These are phyloP conservation scores for Aquilaria yunnanensis DNA, from an alignment of 345 rosid genomes.

Conservation along the genomic window DNA sequence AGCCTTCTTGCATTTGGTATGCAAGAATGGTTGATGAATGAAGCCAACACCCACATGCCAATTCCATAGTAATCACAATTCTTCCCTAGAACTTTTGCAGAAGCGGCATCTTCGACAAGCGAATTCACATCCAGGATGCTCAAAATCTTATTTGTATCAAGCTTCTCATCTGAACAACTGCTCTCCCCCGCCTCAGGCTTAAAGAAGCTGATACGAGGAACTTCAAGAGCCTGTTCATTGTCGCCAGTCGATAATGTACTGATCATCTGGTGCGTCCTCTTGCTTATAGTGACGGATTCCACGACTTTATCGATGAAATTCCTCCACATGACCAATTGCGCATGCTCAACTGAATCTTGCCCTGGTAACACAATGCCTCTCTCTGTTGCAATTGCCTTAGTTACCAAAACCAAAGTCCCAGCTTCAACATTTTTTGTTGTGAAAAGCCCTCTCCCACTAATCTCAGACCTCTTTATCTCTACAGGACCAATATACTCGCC, in stretches of 20 bases:
- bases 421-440: constrained; percentile 59
- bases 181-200: constrained; percentile 39
- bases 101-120: constrained; percentile 69
- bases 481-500: constrained; percentile 64
- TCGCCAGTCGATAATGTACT: constrained; percentile 52
- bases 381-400: constrained; percentile 67
- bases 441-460: constrained; percentile 79
- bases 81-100: constrained; percentile 73
- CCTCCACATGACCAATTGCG: constrained; percentile 84
- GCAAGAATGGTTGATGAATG: constrained; percentile 87
- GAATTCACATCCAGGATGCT: constrained; percentile 83
- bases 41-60: constrained; percentile 70
- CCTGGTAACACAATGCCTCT: constrained; percentile 56
- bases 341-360: constrained; percentile 45
- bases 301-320: constrained; percentile 52
- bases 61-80: constrained; percentile 71
- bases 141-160: constrained; percentile 42
- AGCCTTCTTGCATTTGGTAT: constrained; percentile 62
- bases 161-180: constrained; percentile 14
- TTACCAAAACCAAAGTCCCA: constrained; percentile 54
- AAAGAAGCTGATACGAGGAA: constrained; percentile 53
- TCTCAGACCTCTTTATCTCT: constrained; percentile 50
- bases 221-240: constrained; percentile 42
- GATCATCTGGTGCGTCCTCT: constrained; percentile 34
- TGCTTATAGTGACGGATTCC: constrained; percentile 35